Conservation (phyloP, 129 eudicot genomes). For the Rutidosis leptorrhynchoides region DNA sequence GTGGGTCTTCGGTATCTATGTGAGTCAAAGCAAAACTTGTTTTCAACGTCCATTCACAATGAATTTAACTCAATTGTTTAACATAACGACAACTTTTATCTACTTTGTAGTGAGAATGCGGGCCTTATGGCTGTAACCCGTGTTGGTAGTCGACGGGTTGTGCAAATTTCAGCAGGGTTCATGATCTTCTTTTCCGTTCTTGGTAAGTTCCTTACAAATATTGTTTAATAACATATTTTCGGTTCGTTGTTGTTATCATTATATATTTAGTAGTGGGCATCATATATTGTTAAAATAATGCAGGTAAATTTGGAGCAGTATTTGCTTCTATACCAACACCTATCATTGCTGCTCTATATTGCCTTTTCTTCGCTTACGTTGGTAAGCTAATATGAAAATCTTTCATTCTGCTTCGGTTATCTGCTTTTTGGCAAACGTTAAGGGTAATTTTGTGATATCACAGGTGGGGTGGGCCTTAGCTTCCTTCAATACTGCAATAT, state of each 20-base stretch:
- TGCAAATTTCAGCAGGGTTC: slow-evolving; percentile 70
- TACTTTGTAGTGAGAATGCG: slow-evolving; percentile 58
- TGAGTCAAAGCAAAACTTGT: slow-evolving; percentile 30
- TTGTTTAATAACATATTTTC: no score
- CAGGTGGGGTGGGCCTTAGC: slow-evolving; percentile 68
- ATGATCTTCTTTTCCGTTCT: slow-evolving; percentile 71
- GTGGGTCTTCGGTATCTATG: slow-evolving; percentile 66
- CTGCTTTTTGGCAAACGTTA: background rate
- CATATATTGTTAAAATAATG: background rate
- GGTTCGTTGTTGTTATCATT: background rate
- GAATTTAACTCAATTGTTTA: background rate
- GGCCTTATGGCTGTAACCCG: slow-evolving; percentile 75
- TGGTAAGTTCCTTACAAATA: slow-evolving; percentile 27
- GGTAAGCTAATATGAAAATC: slow-evolving; percentile 43
- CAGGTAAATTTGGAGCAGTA: slow-evolving; percentile 75
- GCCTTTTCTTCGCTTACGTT: slow-evolving; percentile 65
- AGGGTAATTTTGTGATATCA: slow-evolving; percentile 15
- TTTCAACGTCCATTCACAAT: slow-evolving; percentile 1
- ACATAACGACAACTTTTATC: background rate
- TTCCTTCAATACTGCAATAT: slow-evolving; percentile 72
- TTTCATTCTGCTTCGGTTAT: background rate
- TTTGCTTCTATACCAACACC: slow-evolving; percentile 71
- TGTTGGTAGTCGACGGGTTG: slow-evolving; percentile 72
- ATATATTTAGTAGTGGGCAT: background rate
- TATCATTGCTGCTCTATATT: slow-evolving; percentile 61